phyloP scores from a whole-genome alignment of 805 yeast species.

The Candida montana region DNA sequence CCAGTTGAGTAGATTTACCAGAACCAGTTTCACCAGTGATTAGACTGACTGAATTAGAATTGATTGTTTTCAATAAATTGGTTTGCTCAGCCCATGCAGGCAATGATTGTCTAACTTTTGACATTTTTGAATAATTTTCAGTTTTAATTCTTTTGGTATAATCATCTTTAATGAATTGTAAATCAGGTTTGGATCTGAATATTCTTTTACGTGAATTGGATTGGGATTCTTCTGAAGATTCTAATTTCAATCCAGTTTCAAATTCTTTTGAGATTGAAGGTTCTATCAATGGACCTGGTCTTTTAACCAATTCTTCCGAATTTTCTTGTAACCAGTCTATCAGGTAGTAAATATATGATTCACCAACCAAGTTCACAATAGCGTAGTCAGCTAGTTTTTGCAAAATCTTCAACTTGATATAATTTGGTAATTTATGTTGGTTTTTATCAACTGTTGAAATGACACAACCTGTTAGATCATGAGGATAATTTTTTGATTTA shows the following conservation, averaged over 20 bases:
- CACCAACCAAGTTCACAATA: constrained; percentile 51
- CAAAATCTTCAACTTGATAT: constrained; percentile 56
- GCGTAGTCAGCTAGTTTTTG: constrained; percentile 42
- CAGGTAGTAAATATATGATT: constrained; percentile 60
- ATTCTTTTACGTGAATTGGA: constrained; percentile 8
- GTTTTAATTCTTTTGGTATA: constrained; percentile 31
- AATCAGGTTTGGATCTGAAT: constrained; percentile 27
- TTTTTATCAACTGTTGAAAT: constrained; percentile 34
- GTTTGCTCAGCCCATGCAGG: constrained; percentile 82
- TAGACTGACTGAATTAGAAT: constrained; percentile 57
- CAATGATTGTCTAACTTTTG: constrained; percentile 44
- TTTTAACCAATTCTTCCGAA: constrained; percentile 48
- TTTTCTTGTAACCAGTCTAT: constrained; percentile 75
- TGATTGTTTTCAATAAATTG: constrained; percentile 51
- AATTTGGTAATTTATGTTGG: constrained; percentile 54
- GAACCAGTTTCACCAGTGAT: constrained; percentile 98
- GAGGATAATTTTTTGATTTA: constrained; percentile 55
- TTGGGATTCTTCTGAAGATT: not conserved
- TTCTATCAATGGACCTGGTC: constrained; percentile 68
- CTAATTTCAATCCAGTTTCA: constrained; percentile 2
- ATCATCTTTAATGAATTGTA: constrained; percentile 29
- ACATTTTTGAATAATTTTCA: constrained; percentile 33
- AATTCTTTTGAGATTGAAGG: constrained; percentile 1
- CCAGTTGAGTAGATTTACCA: constrained; percentile 93
- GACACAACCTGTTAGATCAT: constrained; percentile 63